phyloP scores from a whole-genome alignment of 1,284 basidiomycete genomes.

The Ceratobasidium sp. region DNA sequence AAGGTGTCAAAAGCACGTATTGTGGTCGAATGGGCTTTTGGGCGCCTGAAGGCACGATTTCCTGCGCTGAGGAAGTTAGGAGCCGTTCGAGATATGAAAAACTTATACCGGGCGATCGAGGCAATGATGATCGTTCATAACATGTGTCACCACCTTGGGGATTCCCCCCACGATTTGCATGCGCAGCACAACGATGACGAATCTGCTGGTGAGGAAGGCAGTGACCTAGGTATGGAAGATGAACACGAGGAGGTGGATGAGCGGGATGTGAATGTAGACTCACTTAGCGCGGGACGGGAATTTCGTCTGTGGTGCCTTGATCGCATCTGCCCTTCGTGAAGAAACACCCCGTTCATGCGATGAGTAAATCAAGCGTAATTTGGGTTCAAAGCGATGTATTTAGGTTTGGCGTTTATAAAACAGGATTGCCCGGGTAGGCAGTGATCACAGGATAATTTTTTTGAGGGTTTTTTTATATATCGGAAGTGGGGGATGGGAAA shows the following conservation, averaged over 20 bases:
- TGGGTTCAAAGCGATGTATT: too few species aligned
- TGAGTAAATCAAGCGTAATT: too few species aligned
- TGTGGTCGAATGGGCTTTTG: constrained; percentile 8
- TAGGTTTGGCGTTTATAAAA: too few species aligned
- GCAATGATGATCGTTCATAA: constrained; percentile 17
- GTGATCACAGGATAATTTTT: too few species aligned
- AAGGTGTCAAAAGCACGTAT: neutral
- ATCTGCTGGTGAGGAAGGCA: neutral
- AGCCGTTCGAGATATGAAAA: neutral
- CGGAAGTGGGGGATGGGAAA: too few species aligned
- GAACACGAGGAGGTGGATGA: neutral
- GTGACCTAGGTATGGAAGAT: neutral
- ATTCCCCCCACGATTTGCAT: neutral
- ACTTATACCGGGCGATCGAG: constrained; percentile 4
- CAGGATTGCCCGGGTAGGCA: too few species aligned
- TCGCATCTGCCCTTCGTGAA: too few species aligned
- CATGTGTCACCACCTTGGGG: constrained; percentile 9
- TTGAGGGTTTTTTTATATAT: too few species aligned
- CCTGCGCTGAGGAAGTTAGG: constrained; percentile 2
- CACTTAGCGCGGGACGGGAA: too few species aligned
- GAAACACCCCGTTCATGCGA: too few species aligned
- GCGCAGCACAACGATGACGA: neutral
- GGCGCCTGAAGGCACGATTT: neutral
- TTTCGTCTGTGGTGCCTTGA: too few species aligned
- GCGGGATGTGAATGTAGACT: neutral